phyloP scores from a whole-genome alignment of 1,139 yeast genomes.

The Pneumocystis oryctolagi region DNA sequence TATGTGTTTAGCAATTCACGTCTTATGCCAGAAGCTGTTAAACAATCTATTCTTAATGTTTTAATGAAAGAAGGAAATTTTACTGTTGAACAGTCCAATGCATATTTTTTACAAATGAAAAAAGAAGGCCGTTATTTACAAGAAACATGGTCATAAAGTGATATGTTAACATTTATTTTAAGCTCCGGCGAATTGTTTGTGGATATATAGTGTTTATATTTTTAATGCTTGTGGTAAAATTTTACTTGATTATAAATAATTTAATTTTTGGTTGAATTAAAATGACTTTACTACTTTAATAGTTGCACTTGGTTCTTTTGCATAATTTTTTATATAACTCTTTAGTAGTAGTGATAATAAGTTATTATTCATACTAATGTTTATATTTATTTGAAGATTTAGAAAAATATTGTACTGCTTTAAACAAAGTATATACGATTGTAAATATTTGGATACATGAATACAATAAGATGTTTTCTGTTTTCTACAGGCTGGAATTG shows the following conservation, averaged over 20 bases:
- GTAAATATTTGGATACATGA: background rate
- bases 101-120: conserved; percentile 46
- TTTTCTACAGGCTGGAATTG: background rate
- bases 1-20: conserved; percentile 85
- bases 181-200: background rate
- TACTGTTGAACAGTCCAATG: conserved; percentile 35
- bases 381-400: background rate
- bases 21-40: conserved; percentile 82
- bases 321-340: background rate
- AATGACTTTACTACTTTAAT: background rate
- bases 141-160: conserved; percentile 60
- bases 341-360: background rate
- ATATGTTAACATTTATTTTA: background rate
- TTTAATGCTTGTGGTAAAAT: background rate
- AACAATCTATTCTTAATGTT: conserved; percentile 56
- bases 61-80: conserved; percentile 32
- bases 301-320: background rate
- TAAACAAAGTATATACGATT: background rate
- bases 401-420: background rate
- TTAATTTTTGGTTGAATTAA: background rate
- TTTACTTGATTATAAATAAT: background rate
- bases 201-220: background rate
- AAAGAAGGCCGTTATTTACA: conserved; percentile 57
- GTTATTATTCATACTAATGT: background rate
- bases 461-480: background rate